phyloP scores from a whole-genome alignment of 2,329 filamentous ascomycete genomes.

The Cryphonectria naterciae region DNA sequence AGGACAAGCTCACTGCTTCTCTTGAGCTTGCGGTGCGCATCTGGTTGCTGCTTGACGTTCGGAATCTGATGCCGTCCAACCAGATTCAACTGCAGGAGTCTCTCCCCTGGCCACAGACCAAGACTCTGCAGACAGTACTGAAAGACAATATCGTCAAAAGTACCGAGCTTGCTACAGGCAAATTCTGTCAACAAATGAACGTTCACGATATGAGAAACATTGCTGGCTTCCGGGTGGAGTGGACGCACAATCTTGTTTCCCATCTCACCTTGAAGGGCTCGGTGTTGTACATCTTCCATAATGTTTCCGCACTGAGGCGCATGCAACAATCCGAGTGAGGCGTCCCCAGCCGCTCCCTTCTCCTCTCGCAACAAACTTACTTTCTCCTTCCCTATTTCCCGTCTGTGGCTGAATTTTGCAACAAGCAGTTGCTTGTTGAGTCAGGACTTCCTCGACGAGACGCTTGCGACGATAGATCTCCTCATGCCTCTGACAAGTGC shows the following conservation, averaged over 20 bases:
- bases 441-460: not conserved
- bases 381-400: not conserved
- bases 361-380: too few relatives aligned
- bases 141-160: not conserved
- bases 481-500: slow-evolving; percentile 2
- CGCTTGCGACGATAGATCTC: not conserved
- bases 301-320: not conserved
- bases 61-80: slow-evolving; percentile 1
- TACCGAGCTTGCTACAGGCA: not conserved
- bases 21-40: not conserved
- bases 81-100: not conserved
- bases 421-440: not conserved
- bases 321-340: slow-evolving; percentile 1
- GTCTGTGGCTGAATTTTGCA: not conserved
- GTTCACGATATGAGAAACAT: slow-evolving; percentile 1
- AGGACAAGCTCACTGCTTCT: not conserved
- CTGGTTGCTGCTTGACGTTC: not conserved
- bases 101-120: not conserved
- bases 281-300: not conserved
- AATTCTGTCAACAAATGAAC: slow-evolving; percentile 2
- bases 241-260: not conserved
- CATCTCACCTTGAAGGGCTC: not conserved
- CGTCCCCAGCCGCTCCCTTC: not conserved
- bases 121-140: not conserved
- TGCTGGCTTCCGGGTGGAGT: not conserved